Conservation (phyloP, 768 basidiomycete species). For the Pleurotus djamor region DNA sequence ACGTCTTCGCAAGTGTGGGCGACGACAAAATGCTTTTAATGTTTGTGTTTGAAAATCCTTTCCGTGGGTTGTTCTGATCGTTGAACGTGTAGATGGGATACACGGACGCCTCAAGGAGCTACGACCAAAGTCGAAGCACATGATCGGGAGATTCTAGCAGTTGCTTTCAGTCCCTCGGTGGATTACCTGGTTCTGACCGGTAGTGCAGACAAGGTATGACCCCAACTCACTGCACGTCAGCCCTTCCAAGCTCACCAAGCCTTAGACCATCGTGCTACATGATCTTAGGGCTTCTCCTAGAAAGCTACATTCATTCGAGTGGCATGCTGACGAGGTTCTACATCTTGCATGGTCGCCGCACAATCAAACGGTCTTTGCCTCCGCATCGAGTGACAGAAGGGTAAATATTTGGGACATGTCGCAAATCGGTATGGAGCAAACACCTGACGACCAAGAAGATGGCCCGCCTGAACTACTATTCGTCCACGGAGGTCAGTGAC, state of each 20-base stretch:
- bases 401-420: slow-evolving; percentile 95
- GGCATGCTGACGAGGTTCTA: slow-evolving; percentile 93
- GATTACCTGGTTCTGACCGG: slow-evolving; percentile 86
- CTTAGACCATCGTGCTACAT: slow-evolving; percentile 83
- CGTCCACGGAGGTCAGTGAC: slow-evolving; percentile 81
- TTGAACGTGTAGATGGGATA: slow-evolving; percentile 77
- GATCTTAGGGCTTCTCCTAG: slow-evolving; percentile 76
- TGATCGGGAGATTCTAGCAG: slow-evolving; percentile 85
- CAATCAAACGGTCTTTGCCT: slow-evolving; percentile 89
- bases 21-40: slow-evolving; percentile 95
- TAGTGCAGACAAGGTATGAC: slow-evolving; percentile 84
- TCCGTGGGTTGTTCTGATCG: slow-evolving; percentile 9
- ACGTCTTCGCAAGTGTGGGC: slow-evolving; percentile 90
- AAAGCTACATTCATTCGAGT: slow-evolving; percentile 88
- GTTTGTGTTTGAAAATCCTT: slow-evolving; percentile 45
- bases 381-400: slow-evolving; percentile 89
- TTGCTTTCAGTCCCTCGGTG: slow-evolving; percentile 84
- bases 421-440: slow-evolving; percentile 92
- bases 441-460: slow-evolving; percentile 97
- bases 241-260: background rate
- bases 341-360: slow-evolving; percentile 96
- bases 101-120: slow-evolving; percentile 69
- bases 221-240: background rate
- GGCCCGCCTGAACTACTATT: slow-evolving; percentile 97
- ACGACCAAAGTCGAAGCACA: slow-evolving; percentile 79